Evolutionary conservation across 805 yeast species (phyloP).

Genomic region (Candida ovalis): DNA sequence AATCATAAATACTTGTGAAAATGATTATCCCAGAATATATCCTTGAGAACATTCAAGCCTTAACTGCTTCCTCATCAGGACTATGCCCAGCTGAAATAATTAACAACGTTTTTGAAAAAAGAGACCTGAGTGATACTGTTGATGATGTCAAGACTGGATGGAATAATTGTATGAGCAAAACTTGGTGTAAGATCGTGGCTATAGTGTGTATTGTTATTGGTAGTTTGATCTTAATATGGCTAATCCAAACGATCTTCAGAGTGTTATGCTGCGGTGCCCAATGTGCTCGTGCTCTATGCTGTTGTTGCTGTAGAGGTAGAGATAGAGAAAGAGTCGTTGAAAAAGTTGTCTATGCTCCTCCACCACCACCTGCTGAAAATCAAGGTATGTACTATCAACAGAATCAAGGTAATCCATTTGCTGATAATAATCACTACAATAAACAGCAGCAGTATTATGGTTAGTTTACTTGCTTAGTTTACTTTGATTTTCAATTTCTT

Average conservation of each 20-base stretch:
- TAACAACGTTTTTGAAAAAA: slow-evolving; percentile 10
- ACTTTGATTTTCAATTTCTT: background rate
- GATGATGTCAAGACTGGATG: slow-evolving; percentile 34
- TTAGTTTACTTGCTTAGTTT: background rate
- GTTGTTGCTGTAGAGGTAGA: slow-evolving; percentile 26
- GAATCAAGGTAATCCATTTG: slow-evolving; percentile 14
- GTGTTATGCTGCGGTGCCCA: slow-evolving; percentile 57
- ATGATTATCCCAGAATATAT: slow-evolving; percentile 22
- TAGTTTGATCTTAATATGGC: slow-evolving; percentile 49
- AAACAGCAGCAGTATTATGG: slow-evolving; percentile 12
- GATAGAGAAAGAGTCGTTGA: slow-evolving; percentile 4
- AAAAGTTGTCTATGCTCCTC: slow-evolving; percentile 13
- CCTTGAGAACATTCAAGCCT: slow-evolving; percentile 15
- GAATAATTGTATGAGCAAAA: slow-evolving; percentile 80
- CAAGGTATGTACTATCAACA: slow-evolving; percentile 30
- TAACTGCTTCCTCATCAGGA: slow-evolving; percentile 7
- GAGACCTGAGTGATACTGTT: slow-evolving; percentile 8
- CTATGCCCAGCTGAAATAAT: slow-evolving; percentile 22
- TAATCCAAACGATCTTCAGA: slow-evolving; percentile 49
- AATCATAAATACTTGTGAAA: background rate
- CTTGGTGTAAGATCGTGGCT: slow-evolving; percentile 69
- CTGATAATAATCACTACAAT: slow-evolving; percentile 5
- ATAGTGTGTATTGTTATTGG: slow-evolving; percentile 69
- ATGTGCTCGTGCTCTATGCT: slow-evolving; percentile 48
- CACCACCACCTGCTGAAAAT: slow-evolving; percentile 18